Evolutionary conservation across 2,329 filamentous ascomycete species (phyloP).

Genomic region (Cladophialophora exuberans): DNA sequence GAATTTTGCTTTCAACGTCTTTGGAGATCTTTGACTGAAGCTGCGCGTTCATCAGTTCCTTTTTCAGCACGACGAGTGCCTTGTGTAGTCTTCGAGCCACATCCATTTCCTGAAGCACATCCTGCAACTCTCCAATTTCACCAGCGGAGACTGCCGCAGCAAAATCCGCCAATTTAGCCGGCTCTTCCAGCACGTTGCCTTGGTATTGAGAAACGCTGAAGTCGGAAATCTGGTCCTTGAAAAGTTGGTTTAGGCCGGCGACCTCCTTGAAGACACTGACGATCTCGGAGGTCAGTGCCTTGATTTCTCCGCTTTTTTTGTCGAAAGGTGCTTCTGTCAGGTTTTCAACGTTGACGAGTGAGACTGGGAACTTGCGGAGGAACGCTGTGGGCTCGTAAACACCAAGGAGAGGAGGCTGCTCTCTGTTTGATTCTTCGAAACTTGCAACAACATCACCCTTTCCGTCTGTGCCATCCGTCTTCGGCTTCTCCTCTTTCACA

Average conservation of each 20-base stretch:
- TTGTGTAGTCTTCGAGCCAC: slow-evolving; percentile 92
- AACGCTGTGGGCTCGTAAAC: slow-evolving; percentile 88
- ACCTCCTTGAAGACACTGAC: slow-evolving; percentile 99
- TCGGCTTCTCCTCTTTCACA: slow-evolving; percentile 53
- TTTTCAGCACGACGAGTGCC: slow-evolving; percentile 89
- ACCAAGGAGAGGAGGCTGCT: slow-evolving; percentile 59
- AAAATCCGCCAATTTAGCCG: slow-evolving; percentile 93
- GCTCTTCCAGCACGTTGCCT: slow-evolving; percentile 92
- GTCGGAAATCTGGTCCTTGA: slow-evolving; percentile 95
- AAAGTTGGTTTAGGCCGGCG: slow-evolving; percentile 88
- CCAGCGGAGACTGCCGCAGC: slow-evolving; percentile 95
- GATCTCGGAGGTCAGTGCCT: slow-evolving; percentile 94
- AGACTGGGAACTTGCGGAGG: slow-evolving; percentile 87
- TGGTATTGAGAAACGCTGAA: slow-evolving; percentile 95
- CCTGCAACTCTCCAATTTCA: slow-evolving; percentile 88
- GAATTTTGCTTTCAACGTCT: slow-evolving; percentile 96
- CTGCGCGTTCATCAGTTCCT: slow-evolving; percentile 97
- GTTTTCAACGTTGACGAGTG: slow-evolving; percentile 94
- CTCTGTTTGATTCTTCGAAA: slow-evolving; percentile 81
- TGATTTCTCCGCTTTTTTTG: slow-evolving; percentile 83
- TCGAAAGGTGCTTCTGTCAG: slow-evolving; percentile 86
- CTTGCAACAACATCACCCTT: slow-evolving; percentile 95
- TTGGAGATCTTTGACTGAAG: slow-evolving; percentile 96
- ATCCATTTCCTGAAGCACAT: slow-evolving; percentile 84
- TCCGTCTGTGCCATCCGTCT: slow-evolving; percentile 64